These are phyloP conservation scores for Beauveria caledonica DNA, from an alignment of 2,329 filamentous ascomycete species.

Conservation along the genomic window DNA sequence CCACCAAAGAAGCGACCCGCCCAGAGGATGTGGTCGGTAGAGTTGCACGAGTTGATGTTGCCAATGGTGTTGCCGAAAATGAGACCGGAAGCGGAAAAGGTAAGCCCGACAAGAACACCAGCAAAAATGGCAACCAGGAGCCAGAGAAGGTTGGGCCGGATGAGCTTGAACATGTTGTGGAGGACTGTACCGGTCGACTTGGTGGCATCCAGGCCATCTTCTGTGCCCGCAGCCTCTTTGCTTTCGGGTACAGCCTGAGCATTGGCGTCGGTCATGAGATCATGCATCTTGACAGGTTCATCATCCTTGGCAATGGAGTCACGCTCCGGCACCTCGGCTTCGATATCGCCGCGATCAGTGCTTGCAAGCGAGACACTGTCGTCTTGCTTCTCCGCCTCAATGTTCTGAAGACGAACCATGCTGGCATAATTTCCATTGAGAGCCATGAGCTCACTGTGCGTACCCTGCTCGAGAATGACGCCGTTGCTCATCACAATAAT, in stretches of 20 bases:
- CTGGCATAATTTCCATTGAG: slow-evolving; percentile 42
- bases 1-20: slow-evolving; percentile 42
- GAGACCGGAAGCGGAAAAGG: slow-evolving; percentile 45
- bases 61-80: slow-evolving; percentile 37
- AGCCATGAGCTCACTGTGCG: slow-evolving; percentile 50
- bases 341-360: slow-evolving; percentile 28
- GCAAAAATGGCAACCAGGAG: slow-evolving; percentile 33
- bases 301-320: slow-evolving; percentile 30
- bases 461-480: slow-evolving; percentile 54
- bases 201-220: slow-evolving; percentile 28
- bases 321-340: slow-evolving; percentile 30
- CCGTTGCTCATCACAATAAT: slow-evolving; percentile 59
- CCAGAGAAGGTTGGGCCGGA: slow-evolving; percentile 30
- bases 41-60: slow-evolving; percentile 39
- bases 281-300: slow-evolving; percentile 29
- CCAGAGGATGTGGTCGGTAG: slow-evolving; percentile 27
- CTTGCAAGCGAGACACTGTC: slow-evolving; percentile 24
- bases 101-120: slow-evolving; percentile 46
- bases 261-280: slow-evolving; percentile 17
- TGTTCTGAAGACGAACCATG: slow-evolving; percentile 39
- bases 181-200: slow-evolving; percentile 33
- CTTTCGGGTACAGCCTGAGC: slow-evolving; percentile 32
- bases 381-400: slow-evolving; percentile 24
- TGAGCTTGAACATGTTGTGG: slow-evolving; percentile 28
- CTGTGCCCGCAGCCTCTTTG: slow-evolving; percentile 20